A percentile compares a stretch with the other conserved stretches of the same genome.
Evolutionary conservation across 805 yeast species (phyloP).

Genomic region (Candida pseudofarinosa): DNA sequence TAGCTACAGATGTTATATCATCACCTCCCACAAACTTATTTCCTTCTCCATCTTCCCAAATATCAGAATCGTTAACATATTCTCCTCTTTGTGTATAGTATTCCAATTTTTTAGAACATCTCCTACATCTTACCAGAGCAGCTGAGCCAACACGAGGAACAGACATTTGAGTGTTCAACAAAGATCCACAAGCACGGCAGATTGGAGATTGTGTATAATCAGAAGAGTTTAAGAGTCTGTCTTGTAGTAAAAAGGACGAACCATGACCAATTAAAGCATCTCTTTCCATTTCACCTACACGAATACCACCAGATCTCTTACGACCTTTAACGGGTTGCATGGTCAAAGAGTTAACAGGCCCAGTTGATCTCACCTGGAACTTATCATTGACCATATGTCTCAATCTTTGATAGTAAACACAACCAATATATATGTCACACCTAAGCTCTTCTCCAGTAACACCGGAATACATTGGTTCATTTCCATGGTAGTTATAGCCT

Average conservation of each 20-base stretch:
- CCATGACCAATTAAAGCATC: slow-evolving; percentile 99
- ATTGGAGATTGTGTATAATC: slow-evolving; percentile 90
- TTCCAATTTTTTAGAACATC: slow-evolving; percentile 76
- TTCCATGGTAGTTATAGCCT: slow-evolving; percentile 97
- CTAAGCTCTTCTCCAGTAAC: slow-evolving; percentile 97
- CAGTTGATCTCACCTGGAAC: slow-evolving; percentile 98
- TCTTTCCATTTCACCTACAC: slow-evolving; percentile 99
- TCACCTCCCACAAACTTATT: slow-evolving; percentile 87
- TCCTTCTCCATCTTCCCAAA: slow-evolving; percentile 98
- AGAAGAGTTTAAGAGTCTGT: slow-evolving; percentile 88
- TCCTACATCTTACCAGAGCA: slow-evolving; percentile 80
- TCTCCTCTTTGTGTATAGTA: slow-evolving; percentile 44
- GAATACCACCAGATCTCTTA: slow-evolving; percentile 98
- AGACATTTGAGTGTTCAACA: slow-evolving; percentile 82
- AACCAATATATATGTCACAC: slow-evolving; percentile 94
- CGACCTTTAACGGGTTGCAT: slow-evolving; percentile 99
- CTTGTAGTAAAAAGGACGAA: slow-evolving; percentile 90
- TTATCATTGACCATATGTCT: slow-evolving; percentile 99
- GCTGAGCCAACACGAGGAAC: slow-evolving; percentile 87
- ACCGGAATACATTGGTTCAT: slow-evolving; percentile 98
- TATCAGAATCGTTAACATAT: slow-evolving; percentile 61
- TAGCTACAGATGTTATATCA: slow-evolving; percentile 91
- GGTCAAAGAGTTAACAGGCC: slow-evolving; percentile 93
- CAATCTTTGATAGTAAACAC: slow-evolving; percentile 95
- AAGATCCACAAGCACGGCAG: slow-evolving; percentile 91